Conservation (phyloP, 23 red algal genomes). For the Gracilaria caudata region DNA sequence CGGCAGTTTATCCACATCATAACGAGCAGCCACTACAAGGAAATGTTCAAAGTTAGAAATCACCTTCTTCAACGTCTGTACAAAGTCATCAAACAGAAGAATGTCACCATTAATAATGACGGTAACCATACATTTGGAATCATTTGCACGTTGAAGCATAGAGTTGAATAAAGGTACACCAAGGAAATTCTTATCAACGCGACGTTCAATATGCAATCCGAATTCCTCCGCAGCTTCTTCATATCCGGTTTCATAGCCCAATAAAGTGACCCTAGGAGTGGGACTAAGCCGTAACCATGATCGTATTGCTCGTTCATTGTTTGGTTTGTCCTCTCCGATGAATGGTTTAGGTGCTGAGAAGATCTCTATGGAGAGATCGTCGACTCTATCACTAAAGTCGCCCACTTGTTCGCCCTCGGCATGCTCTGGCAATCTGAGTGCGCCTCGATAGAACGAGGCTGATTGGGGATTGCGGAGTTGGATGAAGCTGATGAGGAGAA, state of each 20-base stretch:
- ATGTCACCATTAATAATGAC: constrained; percentile 98
- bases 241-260: constrained; percentile 91
- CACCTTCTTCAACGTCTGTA: constrained; percentile 83
- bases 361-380: constrained; percentile 81
- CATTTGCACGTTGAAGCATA: constrained; percentile 89
- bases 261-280: constrained; percentile 77
- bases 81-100: constrained; percentile 88
- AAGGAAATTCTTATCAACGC: constrained; percentile 96
- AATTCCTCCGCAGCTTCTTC: constrained; percentile 81
- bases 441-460: constrained; percentile 25
- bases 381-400: constrained; percentile 74
- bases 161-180: constrained; percentile 98
- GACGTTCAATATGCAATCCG: constrained; percentile 76
- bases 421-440: constrained; percentile 40
- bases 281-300: constrained; percentile 89
- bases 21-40: constrained; percentile 93
- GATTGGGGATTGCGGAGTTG: constrained; percentile 70
- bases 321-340: constrained; percentile 83
- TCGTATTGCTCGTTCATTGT: constrained; percentile 87
- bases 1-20: constrained; percentile 92
- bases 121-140: constrained; percentile 74
- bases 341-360: constrained; percentile 97
- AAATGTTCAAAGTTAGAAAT: constrained; percentile 85
- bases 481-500: constrained; percentile 85
- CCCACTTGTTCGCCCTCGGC: constrained; percentile 68